Evolutionary conservation across 1,284 basidiomycete genomes (phyloP).

Genomic region (Cutaneotrichosporon cyanovorans): DNA sequence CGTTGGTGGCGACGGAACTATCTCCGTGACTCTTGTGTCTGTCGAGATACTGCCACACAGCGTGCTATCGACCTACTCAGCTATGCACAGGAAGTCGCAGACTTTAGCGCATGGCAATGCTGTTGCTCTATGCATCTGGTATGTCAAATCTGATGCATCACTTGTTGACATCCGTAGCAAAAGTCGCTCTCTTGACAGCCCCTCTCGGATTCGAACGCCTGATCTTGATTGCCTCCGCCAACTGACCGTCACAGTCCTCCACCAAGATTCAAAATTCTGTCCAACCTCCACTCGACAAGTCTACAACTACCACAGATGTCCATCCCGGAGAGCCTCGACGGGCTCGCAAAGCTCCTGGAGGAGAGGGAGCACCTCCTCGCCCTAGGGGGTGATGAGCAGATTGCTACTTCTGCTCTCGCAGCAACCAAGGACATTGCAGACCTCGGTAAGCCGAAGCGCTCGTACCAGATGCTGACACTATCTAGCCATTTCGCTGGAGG

Average conservation of each 20-base stretch:
- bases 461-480: not conserved
- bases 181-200: too few species aligned
- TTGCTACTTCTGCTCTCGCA: constrained; percentile 57
- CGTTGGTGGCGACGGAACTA: constrained; percentile 4
- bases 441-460: constrained; percentile 53
- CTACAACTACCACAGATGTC: constrained; percentile 8
- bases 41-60: too few species aligned
- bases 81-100: too few species aligned
- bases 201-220: not conserved
- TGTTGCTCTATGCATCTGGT: too few species aligned
- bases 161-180: too few species aligned
- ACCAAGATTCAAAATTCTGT: constrained; percentile 1
- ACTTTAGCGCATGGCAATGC: too few species aligned
- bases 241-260: not conserved
- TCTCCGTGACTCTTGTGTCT: too few species aligned
- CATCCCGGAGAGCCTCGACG: constrained; percentile 8
- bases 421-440: constrained; percentile 74
- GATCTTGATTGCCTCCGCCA: not conserved
- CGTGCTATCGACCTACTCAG: too few species aligned
- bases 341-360: constrained; percentile 8
- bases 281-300: constrained; percentile 7
- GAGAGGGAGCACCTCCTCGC: constrained; percentile 28
- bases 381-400: constrained; percentile 51
- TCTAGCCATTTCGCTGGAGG: constrained; percentile 53
- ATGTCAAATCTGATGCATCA: too few species aligned